Percentiles rank a stretch among this genome's conserved stretches.
Evolutionary conservation across 192 early-diverging fungal genomes (phyloP).

Genomic region (Coemansia sp.): DNA sequence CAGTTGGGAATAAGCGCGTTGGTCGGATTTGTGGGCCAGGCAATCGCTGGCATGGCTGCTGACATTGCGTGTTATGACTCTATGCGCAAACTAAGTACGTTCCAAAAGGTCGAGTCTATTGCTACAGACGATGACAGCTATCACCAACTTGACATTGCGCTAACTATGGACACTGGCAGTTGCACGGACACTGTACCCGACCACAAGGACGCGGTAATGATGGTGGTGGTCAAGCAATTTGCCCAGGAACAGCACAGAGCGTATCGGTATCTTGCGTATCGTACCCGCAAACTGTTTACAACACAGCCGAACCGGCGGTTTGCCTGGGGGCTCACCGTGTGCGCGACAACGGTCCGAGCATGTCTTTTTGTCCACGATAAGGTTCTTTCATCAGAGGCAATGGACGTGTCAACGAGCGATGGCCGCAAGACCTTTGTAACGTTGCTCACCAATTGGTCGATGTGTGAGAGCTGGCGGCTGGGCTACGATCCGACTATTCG

Average conservation of each 20-base stretch:
- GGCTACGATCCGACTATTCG: slow-evolving; percentile 7
- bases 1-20: too few relatives aligned
- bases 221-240: slow-evolving; percentile 2
- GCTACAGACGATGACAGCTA: background rate
- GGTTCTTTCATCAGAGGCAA: background rate
- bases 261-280: slow-evolving; percentile 5
- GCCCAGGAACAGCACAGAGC: background rate
- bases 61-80: too few relatives aligned
- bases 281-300: slow-evolving; percentile 14
- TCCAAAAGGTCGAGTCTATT: background rate
- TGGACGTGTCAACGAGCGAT: slow-evolving; percentile 3
- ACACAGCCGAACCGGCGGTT: slow-evolving; percentile 15
- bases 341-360: slow-evolving; percentile 1
- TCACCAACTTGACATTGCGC: background rate
- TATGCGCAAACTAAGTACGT: background rate
- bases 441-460: slow-evolving; percentile 13
- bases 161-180: background rate
- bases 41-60: too few relatives aligned
- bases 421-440: slow-evolving; percentile 7
- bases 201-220: background rate
- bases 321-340: slow-evolving; percentile 26
- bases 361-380: slow-evolving; percentile 9
- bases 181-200: background rate
- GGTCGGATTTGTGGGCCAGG: too few relatives aligned
- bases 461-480: slow-evolving; percentile 1